Evolutionary conservation across 306 rosid genomes (phyloP).

Genomic region (Fragaria iinumae): DNA sequence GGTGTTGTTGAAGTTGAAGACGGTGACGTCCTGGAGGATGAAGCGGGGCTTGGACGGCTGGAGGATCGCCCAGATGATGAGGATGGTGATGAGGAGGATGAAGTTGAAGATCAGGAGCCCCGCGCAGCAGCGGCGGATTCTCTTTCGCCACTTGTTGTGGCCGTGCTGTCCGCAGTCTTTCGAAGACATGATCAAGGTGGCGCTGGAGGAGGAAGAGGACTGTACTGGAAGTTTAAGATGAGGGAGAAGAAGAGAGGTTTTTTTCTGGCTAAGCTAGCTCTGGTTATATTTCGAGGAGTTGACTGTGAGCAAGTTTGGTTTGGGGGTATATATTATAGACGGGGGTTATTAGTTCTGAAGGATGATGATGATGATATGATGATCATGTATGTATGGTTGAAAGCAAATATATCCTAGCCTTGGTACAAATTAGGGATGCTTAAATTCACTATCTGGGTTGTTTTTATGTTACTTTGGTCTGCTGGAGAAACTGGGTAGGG

Average conservation of each 20-base stretch:
- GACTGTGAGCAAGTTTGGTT: neutral
- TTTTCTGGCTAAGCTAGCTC: neutral
- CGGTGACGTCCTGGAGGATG: constrained; percentile 81
- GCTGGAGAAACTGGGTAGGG: neutral
- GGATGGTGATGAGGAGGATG: constrained; percentile 52
- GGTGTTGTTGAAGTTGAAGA: constrained; percentile 78
- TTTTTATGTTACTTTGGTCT: neutral
- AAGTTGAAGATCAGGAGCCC: constrained; percentile 46
- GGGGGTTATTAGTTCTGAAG: neutral
- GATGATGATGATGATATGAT: neutral
- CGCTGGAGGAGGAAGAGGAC: neutral
- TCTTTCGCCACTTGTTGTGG: neutral
- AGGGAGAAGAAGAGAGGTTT: neutral
- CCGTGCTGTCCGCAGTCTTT: constrained; percentile 63
- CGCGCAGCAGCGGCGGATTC: constrained; percentile 27
- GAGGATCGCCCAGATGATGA: constrained; percentile 71
- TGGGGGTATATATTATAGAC: constrained; percentile 7
- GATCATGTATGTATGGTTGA: constrained; percentile 22
- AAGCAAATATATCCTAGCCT: neutral
- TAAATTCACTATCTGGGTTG: neutral
- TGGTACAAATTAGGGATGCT: neutral
- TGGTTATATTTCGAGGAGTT: constrained; percentile 3
- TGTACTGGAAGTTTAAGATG: neutral
- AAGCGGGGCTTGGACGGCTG: constrained; percentile 75
- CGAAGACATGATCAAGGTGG: constrained; percentile 35